Evolutionary conservation across 2,329 filamentous ascomycete species (phyloP), one percentile per base, ranked within the genome.

Genomic region (Xylariaceae sp.): DNA sequence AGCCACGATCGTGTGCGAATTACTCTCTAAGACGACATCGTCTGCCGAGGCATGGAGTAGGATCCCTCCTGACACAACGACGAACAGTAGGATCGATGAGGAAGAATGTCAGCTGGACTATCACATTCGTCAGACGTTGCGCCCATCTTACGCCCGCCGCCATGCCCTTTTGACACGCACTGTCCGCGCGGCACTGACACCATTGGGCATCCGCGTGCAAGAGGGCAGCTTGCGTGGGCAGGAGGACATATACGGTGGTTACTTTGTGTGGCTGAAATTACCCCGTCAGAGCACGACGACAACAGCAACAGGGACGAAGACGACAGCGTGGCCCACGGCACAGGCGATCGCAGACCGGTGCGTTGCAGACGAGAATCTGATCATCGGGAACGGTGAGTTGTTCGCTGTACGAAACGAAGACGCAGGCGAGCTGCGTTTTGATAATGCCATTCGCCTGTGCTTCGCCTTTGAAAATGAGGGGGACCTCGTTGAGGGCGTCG

Each of bases 261-360:
- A 92, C 68, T 96, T 95, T 68, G 74, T 95, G 47, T 96, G 90
- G 90, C 70, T 95, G 30, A 77, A 76, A 1, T 70, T 95, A 3
- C 84, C 85, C 0, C 27, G 12, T 2, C 30, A 59, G 8, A 34
- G 32, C 32, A 34, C 68, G 12, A 3, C 1, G 19, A 27, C 31
- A 1, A 1, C 69, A 59, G 53, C 4, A 43, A 35, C 4, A 4
- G 11, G 40, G n/a, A 37, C 19, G 6, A 32, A 27, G 9, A 6
- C 32, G 6, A 29, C 1, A 9, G 0, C n/a, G 19, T 60, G 60
- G 56, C 72, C 86, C 51, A 74, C 77, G 6, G 83, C 79, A 37
- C 72, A 72, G 34, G 75, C 78, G 6, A 73, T 90, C 34, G 80
- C 81, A 5, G 71, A 76, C 62, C 74, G 75, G 40, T 85, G 85